These are phyloP conservation scores for Suillus variegatus DNA, from an alignment of 768 basidiomycete genomes.

Conservation along the genomic window DNA sequence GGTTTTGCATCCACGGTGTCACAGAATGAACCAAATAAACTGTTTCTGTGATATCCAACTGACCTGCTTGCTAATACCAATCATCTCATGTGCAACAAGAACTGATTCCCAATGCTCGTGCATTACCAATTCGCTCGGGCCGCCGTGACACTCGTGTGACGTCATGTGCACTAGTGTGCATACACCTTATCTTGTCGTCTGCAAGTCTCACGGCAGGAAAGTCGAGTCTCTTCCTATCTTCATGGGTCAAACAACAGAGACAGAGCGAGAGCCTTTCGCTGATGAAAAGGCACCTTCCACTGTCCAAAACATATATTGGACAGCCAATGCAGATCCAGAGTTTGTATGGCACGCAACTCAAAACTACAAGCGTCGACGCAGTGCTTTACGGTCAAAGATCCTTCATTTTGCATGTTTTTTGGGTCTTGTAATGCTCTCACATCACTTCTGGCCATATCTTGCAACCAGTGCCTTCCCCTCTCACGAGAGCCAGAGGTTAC, in stretches of 20 bases:
- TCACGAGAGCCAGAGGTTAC: background rate
- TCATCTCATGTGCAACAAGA: background rate
- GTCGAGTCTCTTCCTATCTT: conserved; percentile 13
- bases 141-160: background rate
- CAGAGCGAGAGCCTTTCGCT: background rate
- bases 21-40: background rate
- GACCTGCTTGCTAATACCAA: background rate
- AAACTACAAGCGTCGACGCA: background rate
- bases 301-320: background rate
- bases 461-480: background rate
- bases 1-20: too few relatives aligned
- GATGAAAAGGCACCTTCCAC: conserved; percentile 6
- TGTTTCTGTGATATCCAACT: background rate
- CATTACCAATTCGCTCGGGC: background rate
- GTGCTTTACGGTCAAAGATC: background rate
- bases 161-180: background rate
- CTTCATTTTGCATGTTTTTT: conserved; percentile 13
- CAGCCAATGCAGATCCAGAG: conserved; percentile 17
- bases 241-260: background rate
- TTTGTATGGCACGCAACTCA: background rate
- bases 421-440: conserved; percentile 9
- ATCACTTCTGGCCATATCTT: conserved; percentile 10
- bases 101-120: background rate
- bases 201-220: conserved; percentile 11
- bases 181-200: conserved; percentile 7